Conservation (phyloP, 306 rosid species). For the Quercus glauca region DNA sequence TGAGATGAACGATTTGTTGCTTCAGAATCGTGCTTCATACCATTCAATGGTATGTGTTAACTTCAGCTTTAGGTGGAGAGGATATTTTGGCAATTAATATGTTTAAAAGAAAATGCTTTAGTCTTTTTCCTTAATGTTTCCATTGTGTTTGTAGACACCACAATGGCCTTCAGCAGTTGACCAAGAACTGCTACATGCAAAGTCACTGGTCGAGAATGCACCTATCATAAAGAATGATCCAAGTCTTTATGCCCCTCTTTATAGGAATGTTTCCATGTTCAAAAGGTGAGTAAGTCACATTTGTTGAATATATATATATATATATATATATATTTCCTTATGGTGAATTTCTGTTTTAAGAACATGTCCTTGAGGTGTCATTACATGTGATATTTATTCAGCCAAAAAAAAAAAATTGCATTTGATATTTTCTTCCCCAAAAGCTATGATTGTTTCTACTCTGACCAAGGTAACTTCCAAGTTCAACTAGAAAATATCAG, state of each 20-base stretch:
- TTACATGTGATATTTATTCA: neutral
- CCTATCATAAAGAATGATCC: conserved; percentile 47
- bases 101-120: neutral
- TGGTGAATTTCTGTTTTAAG: neutral
- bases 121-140: conserved; percentile 21
- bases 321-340: neutral
- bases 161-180: conserved; percentile 63
- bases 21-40: conserved; percentile 44
- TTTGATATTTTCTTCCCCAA: neutral
- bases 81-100: neutral
- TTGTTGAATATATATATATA: neutral
- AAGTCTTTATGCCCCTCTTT: conserved; percentile 63
- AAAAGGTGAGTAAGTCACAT: conserved; percentile 43
- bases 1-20: conserved; percentile 59
- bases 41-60: conserved; percentile 47
- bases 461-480: neutral
- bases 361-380: neutral
- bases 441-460: neutral
- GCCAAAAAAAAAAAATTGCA: neutral
- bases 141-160: conserved; percentile 53
- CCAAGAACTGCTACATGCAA: conserved; percentile 48
- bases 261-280: conserved; percentile 71
- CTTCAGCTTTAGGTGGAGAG: neutral
- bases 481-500: neutral
- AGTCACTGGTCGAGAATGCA: conserved; percentile 72